Evolutionary conservation across 2,329 filamentous ascomycete genomes (phyloP), one percentile per base, ranked within the genome.

Genomic region (Fusarium gaditjirri): DNA sequence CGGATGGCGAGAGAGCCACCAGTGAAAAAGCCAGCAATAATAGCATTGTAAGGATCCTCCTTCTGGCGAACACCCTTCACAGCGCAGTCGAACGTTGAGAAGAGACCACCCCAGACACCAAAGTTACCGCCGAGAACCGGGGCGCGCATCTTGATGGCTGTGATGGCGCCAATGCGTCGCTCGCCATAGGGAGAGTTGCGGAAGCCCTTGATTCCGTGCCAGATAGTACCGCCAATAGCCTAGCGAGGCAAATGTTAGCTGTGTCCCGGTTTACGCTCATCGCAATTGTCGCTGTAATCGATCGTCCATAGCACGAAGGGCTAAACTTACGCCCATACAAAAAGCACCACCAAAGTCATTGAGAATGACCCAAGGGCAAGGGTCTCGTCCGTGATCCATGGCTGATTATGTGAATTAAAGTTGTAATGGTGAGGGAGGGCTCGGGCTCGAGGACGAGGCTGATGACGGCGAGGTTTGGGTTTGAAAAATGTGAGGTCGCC

Each of bases 341-440:
- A 98, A 98, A 64, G 95, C 96, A 84, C 96, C 96, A 72, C 96
- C 96, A 81, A 98, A 98, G 86, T 99, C 96, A 84, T 95, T 97
- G 76, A 98, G 89, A 74, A 96, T 93, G 80, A 98, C 95, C 92
- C 92, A 98, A 62, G 96, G 96, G 85, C 96, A 98, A 71, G 96
- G 96, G 84, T 98, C 96, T 86, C 96, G 90, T 73, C 93, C 93
- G 88, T 98, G 96, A 90, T 99, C 95, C 93, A 97, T 96, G 58
- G 75, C 65, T 58, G 43, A 55, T 59, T 67, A 55, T 66, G 54
- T 42, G 43, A 62, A 46, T 65, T 66, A 58, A 43, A 49, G 55
- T 41, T 27, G 50, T 55, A 23, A 44, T 38, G 39, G 58, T 39
- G 60, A 49, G 25, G 8, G 56, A 61, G 23, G 41, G 56, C 47